Percentiles rank a stretch among this genome's conserved stretches.
These are phyloP conservation scores for Candolleomyces efflorescens DNA, from an alignment of 768 basidiomycete species.

Conservation along the genomic window DNA sequence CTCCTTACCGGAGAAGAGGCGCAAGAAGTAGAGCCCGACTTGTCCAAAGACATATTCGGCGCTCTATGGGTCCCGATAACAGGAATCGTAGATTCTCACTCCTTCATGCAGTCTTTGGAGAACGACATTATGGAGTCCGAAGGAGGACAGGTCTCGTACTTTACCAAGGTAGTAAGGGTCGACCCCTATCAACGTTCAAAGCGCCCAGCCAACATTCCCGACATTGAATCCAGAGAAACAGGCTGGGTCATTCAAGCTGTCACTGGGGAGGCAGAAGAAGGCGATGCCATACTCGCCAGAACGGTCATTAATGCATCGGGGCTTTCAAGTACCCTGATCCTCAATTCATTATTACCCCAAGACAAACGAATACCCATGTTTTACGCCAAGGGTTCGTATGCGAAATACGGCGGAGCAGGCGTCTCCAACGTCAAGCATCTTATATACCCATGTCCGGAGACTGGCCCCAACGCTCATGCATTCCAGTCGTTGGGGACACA, in stretches of 20 bases:
- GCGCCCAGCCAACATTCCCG: constrained; percentile 14
- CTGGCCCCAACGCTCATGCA: constrained; percentile 49
- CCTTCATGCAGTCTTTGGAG: constrained; percentile 79
- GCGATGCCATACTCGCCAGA: constrained; percentile 65
- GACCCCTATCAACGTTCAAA: constrained; percentile 49
- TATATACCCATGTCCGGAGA: constrained; percentile 88
- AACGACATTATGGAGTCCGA: constrained; percentile 73
- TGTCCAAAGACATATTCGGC: constrained; percentile 63
- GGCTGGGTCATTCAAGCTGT: constrained; percentile 90
- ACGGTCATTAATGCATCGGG: constrained; percentile 84
- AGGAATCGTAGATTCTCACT: constrained; percentile 87
- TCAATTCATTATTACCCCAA: constrained; percentile 63
- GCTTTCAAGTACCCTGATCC: constrained; percentile 63
- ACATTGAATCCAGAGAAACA: constrained; percentile 31
- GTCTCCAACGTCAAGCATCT: constrained; percentile 63
- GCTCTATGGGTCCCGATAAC: constrained; percentile 85
- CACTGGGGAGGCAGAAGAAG: constrained; percentile 41
- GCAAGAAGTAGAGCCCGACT: constrained; percentile 73
- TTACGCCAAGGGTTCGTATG: constrained; percentile 83
- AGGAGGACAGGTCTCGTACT: constrained; percentile 65
- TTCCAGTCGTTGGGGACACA: constrained; percentile 92
- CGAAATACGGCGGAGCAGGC: constrained; percentile 81
- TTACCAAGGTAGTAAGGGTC: constrained; percentile 81
- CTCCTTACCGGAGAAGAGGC: constrained; percentile 69
- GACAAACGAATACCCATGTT: constrained; percentile 64